Base-by-base conservation (phyloP, 1,139 yeast species). In the Starmera stellimalicola region DNA sequence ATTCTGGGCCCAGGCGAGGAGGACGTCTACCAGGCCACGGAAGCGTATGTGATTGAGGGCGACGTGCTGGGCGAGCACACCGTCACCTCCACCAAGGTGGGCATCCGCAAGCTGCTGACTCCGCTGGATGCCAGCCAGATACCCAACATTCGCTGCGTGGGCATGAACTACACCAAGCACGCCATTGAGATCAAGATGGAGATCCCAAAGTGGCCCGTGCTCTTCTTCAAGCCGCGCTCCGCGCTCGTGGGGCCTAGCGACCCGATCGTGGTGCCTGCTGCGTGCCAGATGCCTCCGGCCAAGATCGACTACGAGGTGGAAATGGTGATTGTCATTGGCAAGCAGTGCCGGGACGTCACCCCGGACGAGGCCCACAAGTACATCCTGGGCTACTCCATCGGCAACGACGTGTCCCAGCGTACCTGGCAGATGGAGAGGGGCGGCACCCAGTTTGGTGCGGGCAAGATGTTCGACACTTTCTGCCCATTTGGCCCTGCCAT, bases 321-420 rank as follows among this genome's bases (percentile, higher is more conserved):
- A 44, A 60, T 71, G 28, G 73, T 67, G 8, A 63, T 68, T 18
- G 68, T 71, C 6, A 70, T 71, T 38, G 77, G 77, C n/a, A 66
- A 63, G 45, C 44, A 54, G 8, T 69, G 70, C 23, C 57, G 54
- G 38, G 60, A 69, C 40, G 70, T 72, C 16, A 33, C 57, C 15
- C 57, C 51, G 12, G 61, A 54, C 19, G 55, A 67, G 16, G 77
- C 77, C 3, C 50, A 64, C 33, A 55, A 62, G 31, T 60, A 69
- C 39, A 68, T 72, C 4, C 49, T 70, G 18, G 78, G 78, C 3
- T 72, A 68, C 45, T 52, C 72, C 4, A 63, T 63, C 17, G 77
- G 77, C 10, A 70, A 72, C 47, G 78, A 71, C 44, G 67, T 71
- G 15, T 67, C 74, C 6, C 73, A 70, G 41, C 56, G 77, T 38